These are phyloP conservation scores for Colletotrichum sidae DNA, from an alignment of 2,329 filamentous ascomycete genomes.

Conservation along the genomic window DNA sequence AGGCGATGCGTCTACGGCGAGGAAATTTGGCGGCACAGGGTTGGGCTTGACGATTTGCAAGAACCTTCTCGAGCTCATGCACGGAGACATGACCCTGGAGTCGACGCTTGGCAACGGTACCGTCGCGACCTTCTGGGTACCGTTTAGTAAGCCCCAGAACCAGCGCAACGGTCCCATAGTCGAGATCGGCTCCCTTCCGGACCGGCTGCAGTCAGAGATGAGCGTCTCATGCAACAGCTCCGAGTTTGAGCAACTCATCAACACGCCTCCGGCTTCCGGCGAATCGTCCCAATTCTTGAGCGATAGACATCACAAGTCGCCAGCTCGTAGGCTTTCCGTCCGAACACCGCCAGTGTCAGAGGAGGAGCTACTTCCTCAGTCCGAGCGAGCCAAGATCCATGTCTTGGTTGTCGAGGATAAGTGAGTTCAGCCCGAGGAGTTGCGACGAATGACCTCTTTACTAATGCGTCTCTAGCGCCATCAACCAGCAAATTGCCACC, in stretches of 20 bases:
- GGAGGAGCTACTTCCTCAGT: conserved; percentile 59
- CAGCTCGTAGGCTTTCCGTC: conserved; percentile 46
- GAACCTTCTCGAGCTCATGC: conserved; percentile 83
- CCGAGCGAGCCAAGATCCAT: conserved; percentile 72
- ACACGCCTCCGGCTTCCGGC: conserved; percentile 51
- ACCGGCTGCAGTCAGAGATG: conserved; percentile 73
- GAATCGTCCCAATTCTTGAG: conserved; percentile 33
- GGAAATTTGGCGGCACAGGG: conserved; percentile 83
- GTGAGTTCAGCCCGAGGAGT: conserved; percentile 54
- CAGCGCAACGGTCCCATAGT: conserved; percentile 59
- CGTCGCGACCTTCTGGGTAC: conserved; percentile 80
- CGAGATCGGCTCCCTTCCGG: conserved; percentile 73
- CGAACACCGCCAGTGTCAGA: conserved; percentile 53
- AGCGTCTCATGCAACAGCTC: conserved; percentile 76
- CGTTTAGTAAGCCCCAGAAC: conserved; percentile 77
- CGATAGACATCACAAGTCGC: conserved; percentile 42
- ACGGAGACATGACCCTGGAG: conserved; percentile 77
- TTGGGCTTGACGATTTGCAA: conserved; percentile 85
- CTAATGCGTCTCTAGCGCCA: conserved; percentile 55
- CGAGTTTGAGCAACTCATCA: conserved; percentile 65
- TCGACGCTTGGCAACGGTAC: conserved; percentile 77
- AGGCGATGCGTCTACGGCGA: conserved; percentile 82
- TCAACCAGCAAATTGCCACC: conserved; percentile 81
- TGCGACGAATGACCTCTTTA: neutral
- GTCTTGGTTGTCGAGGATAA: conserved; percentile 88